Base-by-base conservation (phyloP, 108 stramenopile genomes). In the Skeletonema marinoi region DNA sequence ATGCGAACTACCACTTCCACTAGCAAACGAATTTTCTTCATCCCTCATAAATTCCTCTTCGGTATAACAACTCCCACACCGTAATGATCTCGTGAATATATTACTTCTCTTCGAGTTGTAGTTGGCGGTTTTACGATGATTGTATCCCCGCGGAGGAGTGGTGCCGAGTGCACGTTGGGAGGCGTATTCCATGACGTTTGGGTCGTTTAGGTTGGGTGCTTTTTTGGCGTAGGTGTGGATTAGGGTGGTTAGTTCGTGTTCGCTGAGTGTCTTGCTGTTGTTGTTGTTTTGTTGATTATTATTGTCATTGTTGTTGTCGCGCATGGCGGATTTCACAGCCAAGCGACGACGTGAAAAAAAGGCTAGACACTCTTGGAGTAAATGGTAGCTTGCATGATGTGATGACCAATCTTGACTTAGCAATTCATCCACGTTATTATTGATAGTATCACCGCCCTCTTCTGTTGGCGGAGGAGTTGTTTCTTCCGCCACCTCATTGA, bases 391-490 rank as follows among this genome's bases (percentile, higher is more conserved):
- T 13, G 60, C 38, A 59, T 75, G 74, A 31, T 66, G 74, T 4
- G 41, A 30, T 17, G 67, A 61, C 75, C 75, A 77, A 62, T 77
- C 68, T 59, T 59, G 58, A 60, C 19, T 12, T 1, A 29, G 68
- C 32, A 14, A 39, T 21, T 42, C 44, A 29, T 39, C 10, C 9
- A 6, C 6, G 12, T 29, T 6, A 21, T 2, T 51, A 6, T 33
- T 39, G n/a, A 1, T 9, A 64, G 17, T 6, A 38, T 35, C 11
- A 64, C 8, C 35, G 8, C 19, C 29, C 7, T 16, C 3, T 3
- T 46, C 16, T 36, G 35, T 16, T 46, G 2, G 3, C 3, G 17
- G 11, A 38, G 63, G 2, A 13, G 63, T 64, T 12, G 63, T 19
- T 10, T 56, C 54, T n/a, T 46, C 44, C 3, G 14, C 44, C 16